Percentiles rank a stretch among this genome's conserved stretches.
These are phyloP conservation scores for Monosporascus sp. DNA, from an alignment of 2,329 filamentous ascomycete genomes.

Conservation along the genomic window DNA sequence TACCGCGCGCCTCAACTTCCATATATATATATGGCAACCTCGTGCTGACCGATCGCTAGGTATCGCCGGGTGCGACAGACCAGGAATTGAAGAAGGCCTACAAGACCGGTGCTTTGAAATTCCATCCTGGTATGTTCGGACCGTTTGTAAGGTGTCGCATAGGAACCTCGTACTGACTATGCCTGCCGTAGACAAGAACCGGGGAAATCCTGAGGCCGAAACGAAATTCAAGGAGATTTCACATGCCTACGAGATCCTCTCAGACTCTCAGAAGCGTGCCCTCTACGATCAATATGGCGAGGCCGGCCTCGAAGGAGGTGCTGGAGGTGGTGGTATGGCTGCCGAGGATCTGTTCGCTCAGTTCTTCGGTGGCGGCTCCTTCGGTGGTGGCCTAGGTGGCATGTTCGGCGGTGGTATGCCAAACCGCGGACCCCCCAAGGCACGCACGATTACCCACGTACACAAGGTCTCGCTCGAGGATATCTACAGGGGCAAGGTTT, in stretches of 20 bases:
- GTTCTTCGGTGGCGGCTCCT: constrained; percentile 79
- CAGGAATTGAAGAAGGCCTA: constrained; percentile 87
- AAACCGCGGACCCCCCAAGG: constrained; percentile 76
- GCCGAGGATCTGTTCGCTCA: constrained; percentile 95
- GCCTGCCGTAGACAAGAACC: constrained; percentile 75
- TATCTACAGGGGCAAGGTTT: constrained; percentile 96
- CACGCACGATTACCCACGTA: constrained; percentile 93
- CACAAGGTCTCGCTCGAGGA: constrained; percentile 98
- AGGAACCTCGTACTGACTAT: too few species aligned
- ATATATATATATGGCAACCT: not conserved
- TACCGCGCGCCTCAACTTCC: not conserved
- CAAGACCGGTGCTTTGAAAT: constrained; percentile 76
- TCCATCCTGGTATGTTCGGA: constrained; percentile 65
- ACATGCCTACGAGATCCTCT: constrained; percentile 91
- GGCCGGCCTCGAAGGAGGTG: constrained; percentile 88
- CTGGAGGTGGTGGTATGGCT: constrained; percentile 77
- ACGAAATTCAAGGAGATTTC: constrained; percentile 99
- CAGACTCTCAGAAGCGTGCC: constrained; percentile 83
- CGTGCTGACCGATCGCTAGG: constrained; percentile 43
- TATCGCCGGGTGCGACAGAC: constrained; percentile 73
- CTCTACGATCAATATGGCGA: constrained; percentile 98
- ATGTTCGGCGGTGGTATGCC: constrained; percentile 76
- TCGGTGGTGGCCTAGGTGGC: constrained; percentile 67
- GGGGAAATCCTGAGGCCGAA: constrained; percentile 84
- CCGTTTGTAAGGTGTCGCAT: too few species aligned